These are phyloP conservation scores for Astrephomene gubernaculifera DNA, from an alignment of 139 green algal species.

Conservation along the genomic window DNA sequence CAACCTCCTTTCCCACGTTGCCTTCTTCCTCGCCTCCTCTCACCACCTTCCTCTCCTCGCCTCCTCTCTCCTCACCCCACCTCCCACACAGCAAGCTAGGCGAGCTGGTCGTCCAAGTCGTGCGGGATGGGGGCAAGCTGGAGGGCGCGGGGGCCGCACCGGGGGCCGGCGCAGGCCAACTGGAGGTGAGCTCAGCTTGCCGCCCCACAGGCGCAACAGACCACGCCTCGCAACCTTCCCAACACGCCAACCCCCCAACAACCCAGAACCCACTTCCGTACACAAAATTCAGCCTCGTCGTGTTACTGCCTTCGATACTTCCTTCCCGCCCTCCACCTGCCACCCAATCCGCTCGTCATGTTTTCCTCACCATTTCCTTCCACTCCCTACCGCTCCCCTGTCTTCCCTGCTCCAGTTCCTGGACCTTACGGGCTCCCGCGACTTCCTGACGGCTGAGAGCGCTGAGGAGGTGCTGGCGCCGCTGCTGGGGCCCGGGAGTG, in stretches of 20 bases:
- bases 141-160: not conserved
- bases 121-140: constrained; percentile 51
- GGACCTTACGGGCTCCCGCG: constrained; percentile 85
- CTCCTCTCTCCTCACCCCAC: not conserved
- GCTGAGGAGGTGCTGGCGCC: constrained; percentile 76
- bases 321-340: no score
- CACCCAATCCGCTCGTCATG: no score
- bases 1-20: not conserved
- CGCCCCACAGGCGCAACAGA: not conserved
- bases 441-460: constrained; percentile 86
- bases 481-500: constrained; percentile 72
- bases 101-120: constrained; percentile 74
- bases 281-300: no score
- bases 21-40: not conserved
- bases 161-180: not conserved
- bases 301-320: no score
- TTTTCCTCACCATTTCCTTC: no score
- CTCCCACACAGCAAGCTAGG: constrained; percentile 73
- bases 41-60: not conserved
- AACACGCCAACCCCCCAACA: not conserved
- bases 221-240: not conserved
- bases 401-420: constrained; percentile 49
- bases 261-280: not conserved
- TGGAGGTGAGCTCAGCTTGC: not conserved
- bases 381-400: not conserved